Conservation (phyloP, 257 asterid species). For the Salvia miltiorrhiza region DNA sequence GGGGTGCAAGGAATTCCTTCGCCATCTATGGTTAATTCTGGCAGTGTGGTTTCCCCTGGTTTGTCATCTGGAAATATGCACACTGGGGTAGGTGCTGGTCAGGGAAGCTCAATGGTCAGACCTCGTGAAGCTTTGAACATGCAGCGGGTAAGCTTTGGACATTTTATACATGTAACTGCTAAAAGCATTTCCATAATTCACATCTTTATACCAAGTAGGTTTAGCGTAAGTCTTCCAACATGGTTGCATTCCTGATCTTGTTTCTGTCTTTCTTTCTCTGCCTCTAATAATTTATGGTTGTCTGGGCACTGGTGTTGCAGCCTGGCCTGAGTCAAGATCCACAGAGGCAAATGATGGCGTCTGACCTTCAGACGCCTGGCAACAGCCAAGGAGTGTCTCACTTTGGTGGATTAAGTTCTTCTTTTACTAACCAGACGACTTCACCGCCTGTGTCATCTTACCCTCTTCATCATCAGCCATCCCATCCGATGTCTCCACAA, state of each 20-base stretch:
- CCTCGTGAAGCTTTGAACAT: slow-evolving; percentile 63
- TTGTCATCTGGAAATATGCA: slow-evolving; percentile 62
- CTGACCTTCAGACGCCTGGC: slow-evolving; percentile 66
- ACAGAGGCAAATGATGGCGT: slow-evolving; percentile 56
- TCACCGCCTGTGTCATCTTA: slow-evolving; percentile 44
- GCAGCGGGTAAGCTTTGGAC: slow-evolving; percentile 60
- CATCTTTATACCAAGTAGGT: too few species aligned
- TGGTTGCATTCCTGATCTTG: not conserved
- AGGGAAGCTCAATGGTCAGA: slow-evolving; percentile 59
- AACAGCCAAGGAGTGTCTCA: slow-evolving; percentile 44
- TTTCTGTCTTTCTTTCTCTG: not conserved
- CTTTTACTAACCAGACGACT: slow-evolving; percentile 34
- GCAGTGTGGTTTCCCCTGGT: slow-evolving; percentile 60
- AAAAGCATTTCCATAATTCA: too few species aligned
- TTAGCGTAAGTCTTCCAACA: too few species aligned
- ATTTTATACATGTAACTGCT: too few species aligned
- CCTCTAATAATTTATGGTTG: not conserved
- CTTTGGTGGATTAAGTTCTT: slow-evolving; percentile 39
- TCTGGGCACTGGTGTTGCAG: slow-evolving; percentile 30
- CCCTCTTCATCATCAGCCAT: slow-evolving; percentile 45
- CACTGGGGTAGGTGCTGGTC: slow-evolving; percentile 63
- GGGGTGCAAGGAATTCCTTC: slow-evolving; percentile 70
- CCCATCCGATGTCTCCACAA: slow-evolving; percentile 46
- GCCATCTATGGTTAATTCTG: slow-evolving; percentile 62
- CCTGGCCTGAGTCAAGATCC: slow-evolving; percentile 58